Conservation (phyloP, 2,329 filamentous ascomycete genomes). For the Penicillium sclerotiorum region DNA sequence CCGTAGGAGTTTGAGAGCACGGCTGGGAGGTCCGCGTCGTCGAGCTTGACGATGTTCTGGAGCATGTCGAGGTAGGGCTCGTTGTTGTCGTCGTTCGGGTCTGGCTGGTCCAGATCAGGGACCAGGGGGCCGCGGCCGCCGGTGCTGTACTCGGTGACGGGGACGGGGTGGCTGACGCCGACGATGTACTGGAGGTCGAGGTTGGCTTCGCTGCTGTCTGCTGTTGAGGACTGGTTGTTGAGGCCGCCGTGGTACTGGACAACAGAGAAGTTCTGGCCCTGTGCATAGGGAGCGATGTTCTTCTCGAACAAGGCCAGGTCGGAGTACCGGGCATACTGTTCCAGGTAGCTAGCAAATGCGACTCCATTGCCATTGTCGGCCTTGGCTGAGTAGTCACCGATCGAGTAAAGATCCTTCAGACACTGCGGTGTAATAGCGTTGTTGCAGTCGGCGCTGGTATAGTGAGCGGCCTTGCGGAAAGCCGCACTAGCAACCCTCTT, state of each 20-base stretch:
- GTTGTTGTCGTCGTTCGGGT: slow-evolving; percentile 45
- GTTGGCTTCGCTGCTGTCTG: slow-evolving; percentile 53
- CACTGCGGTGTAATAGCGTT: slow-evolving; percentile 50
- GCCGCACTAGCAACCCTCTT: slow-evolving; percentile 20
- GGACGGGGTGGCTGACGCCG: slow-evolving; percentile 47
- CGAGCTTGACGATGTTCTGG: slow-evolving; percentile 35
- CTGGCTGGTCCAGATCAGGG: slow-evolving; percentile 52
- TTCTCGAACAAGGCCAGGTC: slow-evolving; percentile 48
- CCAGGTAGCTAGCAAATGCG: slow-evolving; percentile 52
- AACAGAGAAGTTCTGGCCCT: slow-evolving; percentile 49
- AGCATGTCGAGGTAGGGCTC: slow-evolving; percentile 49
- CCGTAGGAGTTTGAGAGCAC: slow-evolving; percentile 47
- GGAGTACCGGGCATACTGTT: slow-evolving; percentile 52
- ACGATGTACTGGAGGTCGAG: slow-evolving; percentile 55
- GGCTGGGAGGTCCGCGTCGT: slow-evolving; percentile 34
- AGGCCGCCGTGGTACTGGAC: slow-evolving; percentile 46
- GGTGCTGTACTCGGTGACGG: slow-evolving; percentile 52
- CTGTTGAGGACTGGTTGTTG: slow-evolving; percentile 37
- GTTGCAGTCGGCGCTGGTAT: slow-evolving; percentile 41
- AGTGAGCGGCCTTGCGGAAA: slow-evolving; percentile 21
- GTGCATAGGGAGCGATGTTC: slow-evolving; percentile 42
- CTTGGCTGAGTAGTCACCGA: slow-evolving; percentile 44
- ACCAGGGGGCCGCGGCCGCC: slow-evolving; percentile 50
- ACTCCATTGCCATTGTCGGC: slow-evolving; percentile 42
- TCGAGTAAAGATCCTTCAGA: slow-evolving; percentile 51